Conservation (phyloP, 345 rosid genomes). For the Corchorus capsularis region DNA sequence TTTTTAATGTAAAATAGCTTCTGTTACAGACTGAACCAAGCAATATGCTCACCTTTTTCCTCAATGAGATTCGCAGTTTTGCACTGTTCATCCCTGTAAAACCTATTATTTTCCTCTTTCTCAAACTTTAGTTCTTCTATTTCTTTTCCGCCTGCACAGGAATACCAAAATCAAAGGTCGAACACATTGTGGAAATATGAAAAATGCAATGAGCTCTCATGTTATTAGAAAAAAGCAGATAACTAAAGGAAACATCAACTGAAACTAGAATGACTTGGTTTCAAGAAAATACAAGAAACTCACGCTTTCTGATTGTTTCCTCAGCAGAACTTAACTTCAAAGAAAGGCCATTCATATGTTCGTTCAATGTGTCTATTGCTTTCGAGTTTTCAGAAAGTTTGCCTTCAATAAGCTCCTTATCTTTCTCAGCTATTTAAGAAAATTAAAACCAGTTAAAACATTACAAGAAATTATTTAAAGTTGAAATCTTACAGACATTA, state of each 20-base stretch:
- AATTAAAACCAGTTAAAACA: conserved; percentile 22
- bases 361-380: conserved; percentile 48
- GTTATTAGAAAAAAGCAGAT: neutral
- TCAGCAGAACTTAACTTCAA: conserved; percentile 51
- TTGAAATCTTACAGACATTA: conserved; percentile 7
- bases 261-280: neutral
- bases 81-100: conserved; percentile 47
- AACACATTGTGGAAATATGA: conserved; percentile 9
- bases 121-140: conserved; percentile 59
- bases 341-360: conserved; percentile 46
- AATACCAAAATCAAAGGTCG: conserved; percentile 18
- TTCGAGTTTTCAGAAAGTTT: conserved; percentile 44
- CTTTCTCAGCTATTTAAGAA: conserved; percentile 69
- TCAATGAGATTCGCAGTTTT: conserved; percentile 50
- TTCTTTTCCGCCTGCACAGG: conserved; percentile 61
- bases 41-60: conserved; percentile 57
- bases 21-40: neutral
- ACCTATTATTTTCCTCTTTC: conserved; percentile 55
- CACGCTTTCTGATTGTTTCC: conserved; percentile 54
- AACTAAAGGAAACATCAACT: conserved; percentile 13
- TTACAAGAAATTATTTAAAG: neutral
- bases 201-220: conserved; percentile 3
- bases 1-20: neutral
- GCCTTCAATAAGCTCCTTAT: conserved; percentile 47
- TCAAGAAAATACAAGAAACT: conserved; percentile 29